Conservation (phyloP, 2,329 filamentous ascomycete genomes). For the Emydomyces testavorans region DNA sequence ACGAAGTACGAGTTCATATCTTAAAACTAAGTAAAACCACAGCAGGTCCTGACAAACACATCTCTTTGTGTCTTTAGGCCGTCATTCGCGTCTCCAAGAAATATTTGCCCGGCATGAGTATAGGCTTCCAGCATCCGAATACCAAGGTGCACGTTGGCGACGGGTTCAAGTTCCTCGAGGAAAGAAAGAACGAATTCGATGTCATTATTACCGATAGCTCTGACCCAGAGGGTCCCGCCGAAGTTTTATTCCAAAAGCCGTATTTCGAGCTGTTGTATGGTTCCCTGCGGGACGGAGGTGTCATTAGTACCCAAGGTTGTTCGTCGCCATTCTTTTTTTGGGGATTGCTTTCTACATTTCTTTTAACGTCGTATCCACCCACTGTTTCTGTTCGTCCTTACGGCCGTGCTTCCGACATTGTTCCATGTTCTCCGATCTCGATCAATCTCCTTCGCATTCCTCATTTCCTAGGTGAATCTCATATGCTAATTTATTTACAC, state of each 20-base stretch:
- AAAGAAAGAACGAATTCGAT: constrained; percentile 95
- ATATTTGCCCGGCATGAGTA: constrained; percentile 88
- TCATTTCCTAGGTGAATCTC: constrained; percentile 13
- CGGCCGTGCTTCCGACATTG: constrained; percentile 1
- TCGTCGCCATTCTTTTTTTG: constrained; percentile 66
- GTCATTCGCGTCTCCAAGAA: constrained; percentile 98
- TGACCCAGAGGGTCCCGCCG: constrained; percentile 91
- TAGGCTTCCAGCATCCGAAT: constrained; percentile 88
- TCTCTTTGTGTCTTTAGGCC: constrained; percentile 44
- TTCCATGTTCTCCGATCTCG: constrained; percentile 2
- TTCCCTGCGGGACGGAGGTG: constrained; percentile 85
- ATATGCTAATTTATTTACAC: constrained; percentile 19
- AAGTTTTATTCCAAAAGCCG: constrained; percentile 94
- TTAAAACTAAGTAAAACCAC: not conserved
- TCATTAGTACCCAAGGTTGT: constrained; percentile 99
- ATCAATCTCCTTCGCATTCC: constrained; percentile 9
- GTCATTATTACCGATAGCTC: constrained; percentile 99
- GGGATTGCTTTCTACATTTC: constrained; percentile 52
- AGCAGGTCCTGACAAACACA: too few relatives aligned
- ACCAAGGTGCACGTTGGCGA: constrained; percentile 87
- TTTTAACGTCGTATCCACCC: constrained; percentile 13
- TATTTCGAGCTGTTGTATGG: constrained; percentile 92
- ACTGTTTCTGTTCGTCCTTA: not conserved
- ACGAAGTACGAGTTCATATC: constrained; percentile 52
- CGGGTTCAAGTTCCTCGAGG: constrained; percentile 95